Evolutionary conservation across 1,284 basidiomycete species (phyloP), one percentile per base, ranked within the genome.

Genomic region (Boletus albobrunnescens): DNA sequence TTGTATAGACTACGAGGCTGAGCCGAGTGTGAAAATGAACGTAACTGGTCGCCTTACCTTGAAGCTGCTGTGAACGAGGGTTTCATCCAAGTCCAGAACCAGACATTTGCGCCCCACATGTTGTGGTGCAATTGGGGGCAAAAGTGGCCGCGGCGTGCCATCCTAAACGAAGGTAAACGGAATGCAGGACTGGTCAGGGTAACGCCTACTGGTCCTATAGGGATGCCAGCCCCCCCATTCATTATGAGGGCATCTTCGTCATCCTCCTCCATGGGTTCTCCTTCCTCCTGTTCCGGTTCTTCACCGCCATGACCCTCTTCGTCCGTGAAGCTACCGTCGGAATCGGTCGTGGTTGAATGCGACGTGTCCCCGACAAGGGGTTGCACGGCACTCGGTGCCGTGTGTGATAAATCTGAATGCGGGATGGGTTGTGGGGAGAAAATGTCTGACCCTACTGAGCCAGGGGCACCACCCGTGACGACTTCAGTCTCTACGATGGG

Each of bases 61-160:
- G 76, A 94, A 92, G 64, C 87, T 91, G 64, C 87, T 89, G 71
- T 98, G 95, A 17, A 98, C 84, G 27, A 98, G 74, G 1, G 94
- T 98, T 70, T 98, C 95, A 59, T 98, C 94, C 36, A 98, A 76
- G 71, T 98, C 95, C 17, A 98, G 78, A 31, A 98, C 93, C 7
- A 94, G 75, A 60, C 94, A 97, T 71, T 97, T 98, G 49, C 91
- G 77, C 14, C 92, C 92, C 16, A 71, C 75, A 57, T 94, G 88
- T 20, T 82, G 77, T 11, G 80, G 76, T 1, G 79, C 71, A 52
- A 96, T 73, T 13, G 86, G 83, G 4, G 90, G 90, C 8, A 98
- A 68, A 16, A 98, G 71, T 10, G 94, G 94, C 41, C 79, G 78
- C 3, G 91, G 91, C 27, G 83, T 69, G 17, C 94, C 94, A 59